Base-by-base conservation (phyloP, 2,329 filamentous ascomycete species). In the Colletotrichum sp. region DNA sequence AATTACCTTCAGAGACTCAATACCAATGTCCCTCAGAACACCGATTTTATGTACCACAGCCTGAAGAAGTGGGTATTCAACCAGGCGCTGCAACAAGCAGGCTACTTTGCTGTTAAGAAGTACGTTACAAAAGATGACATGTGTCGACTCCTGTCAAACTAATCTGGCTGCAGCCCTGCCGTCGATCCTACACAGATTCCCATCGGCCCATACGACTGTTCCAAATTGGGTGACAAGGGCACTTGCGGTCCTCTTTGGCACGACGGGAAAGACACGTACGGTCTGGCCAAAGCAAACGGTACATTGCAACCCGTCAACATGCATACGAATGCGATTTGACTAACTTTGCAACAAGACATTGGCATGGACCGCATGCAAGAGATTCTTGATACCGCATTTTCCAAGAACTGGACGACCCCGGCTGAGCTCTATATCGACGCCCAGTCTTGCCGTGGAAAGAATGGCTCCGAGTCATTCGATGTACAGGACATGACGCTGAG, bases 161-260 rank as follows among this genome's bases (percentile, higher is more conserved):
- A 36, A 69, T 8, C 2, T 30, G 0, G 29, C n/a, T 27, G 15
- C 30, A 73, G 71, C 22, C 57, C 71, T 6, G 66, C 66, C 8
- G 30, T 73, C 30, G 71, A 73, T 30, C 66, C 71, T 9, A 36
- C 36, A 13, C 32, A 30, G 55, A 70, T 73, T 16, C 71, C 71
- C 9, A 73, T 73, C 19, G 57, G 15, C 16, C 36, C 39, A 2
- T 73, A 70, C 3, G 71, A 73, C n/a, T 70, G 71, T 19, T 29
- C 36, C 5, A 70, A 29, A 2, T 19, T 73, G 9, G 66, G 63
- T n/a, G 30, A 22, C 6, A 22, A 25, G 22, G 49, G 36, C 9
- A 70, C 66, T 9, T 70, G 71, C 27, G 71, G 71, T n/a, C 71
- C 71, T 12, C 62, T 73, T 16, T 70, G 71, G 71, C 69, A 73